Percentiles rank a stretch among this genome's conserved stretches.
Conservation (phyloP, 768 basidiomycete genomes). For the Hygrophorus pudorinus region DNA sequence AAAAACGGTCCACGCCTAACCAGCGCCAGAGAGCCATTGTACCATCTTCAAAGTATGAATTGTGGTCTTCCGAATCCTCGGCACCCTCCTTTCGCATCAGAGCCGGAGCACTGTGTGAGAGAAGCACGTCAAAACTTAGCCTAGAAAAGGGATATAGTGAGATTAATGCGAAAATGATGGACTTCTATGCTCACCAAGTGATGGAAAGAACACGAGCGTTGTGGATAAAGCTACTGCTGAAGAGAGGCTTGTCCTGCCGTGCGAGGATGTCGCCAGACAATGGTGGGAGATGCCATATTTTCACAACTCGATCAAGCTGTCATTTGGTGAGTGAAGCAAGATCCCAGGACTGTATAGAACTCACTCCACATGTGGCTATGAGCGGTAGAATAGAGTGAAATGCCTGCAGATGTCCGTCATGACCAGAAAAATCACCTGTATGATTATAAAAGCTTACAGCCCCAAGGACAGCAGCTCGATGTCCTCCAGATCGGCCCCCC, state of each 20-base stretch:
- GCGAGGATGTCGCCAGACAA: constrained; percentile 26
- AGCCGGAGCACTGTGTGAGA: constrained; percentile 45
- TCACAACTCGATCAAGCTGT: constrained; percentile 64
- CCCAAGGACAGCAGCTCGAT: constrained; percentile 55
- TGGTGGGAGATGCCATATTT: constrained; percentile 59
- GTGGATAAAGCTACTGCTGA: constrained; percentile 58
- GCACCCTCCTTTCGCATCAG: constrained; percentile 24
- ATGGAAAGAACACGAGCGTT: constrained; percentile 55
- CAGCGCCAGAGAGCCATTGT: constrained; percentile 57
- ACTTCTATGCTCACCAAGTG: constrained; percentile 36
- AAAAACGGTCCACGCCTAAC: constrained; percentile 57
- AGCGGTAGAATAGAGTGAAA: constrained; percentile 59
- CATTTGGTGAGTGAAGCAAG: background rate
- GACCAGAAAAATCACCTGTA: constrained; percentile 2
- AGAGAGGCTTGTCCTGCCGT: constrained; percentile 69
- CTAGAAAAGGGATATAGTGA: constrained; percentile 23
- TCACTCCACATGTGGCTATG: constrained; percentile 70
- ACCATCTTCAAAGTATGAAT: constrained; percentile 32
- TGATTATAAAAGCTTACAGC: constrained; percentile 33
- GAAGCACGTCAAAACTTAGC: constrained; percentile 45
- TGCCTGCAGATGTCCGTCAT: constrained; percentile 28
- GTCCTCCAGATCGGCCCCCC: constrained; percentile 67
- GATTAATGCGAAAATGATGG: background rate
- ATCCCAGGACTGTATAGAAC: constrained; percentile 16
- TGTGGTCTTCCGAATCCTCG: constrained; percentile 13